These are phyloP conservation scores for Phytophthora sp. DNA, from an alignment of 352 stramenopile genomes.

Conservation along the genomic window DNA sequence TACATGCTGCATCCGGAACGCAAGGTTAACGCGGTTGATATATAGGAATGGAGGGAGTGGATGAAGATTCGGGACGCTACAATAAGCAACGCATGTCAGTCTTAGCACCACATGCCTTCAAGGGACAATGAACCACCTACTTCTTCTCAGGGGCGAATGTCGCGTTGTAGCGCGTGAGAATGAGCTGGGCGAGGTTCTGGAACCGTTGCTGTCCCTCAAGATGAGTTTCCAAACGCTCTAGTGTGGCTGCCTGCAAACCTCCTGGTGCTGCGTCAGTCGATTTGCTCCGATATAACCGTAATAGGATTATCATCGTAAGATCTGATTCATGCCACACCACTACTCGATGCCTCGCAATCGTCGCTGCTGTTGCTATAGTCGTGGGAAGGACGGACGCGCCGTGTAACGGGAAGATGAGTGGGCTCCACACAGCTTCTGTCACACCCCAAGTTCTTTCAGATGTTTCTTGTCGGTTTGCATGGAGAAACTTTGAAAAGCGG, in stretches of 20 bases:
- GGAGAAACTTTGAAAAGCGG: conserved; percentile 47
- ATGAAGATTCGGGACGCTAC: conserved; percentile 31
- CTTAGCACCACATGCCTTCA: neutral
- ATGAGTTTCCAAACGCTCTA: conserved; percentile 38
- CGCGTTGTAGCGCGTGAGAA: conserved; percentile 39
- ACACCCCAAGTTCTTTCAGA: conserved; percentile 16
- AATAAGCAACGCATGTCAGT: conserved; percentile 18
- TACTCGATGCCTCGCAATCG: conserved; percentile 27
- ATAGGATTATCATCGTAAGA: conserved; percentile 53
- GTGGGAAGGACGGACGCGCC: neutral
- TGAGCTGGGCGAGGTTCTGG: conserved; percentile 43
- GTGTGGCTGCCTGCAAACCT: conserved; percentile 12
- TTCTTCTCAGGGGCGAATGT: conserved; percentile 34
- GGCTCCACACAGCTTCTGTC: conserved; percentile 53
- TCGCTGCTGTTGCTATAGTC: neutral
- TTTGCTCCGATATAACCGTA: conserved; percentile 11
- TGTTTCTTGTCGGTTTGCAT: conserved; percentile 13
- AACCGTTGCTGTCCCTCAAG: conserved; percentile 39
- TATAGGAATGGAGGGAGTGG: conserved; percentile 55
- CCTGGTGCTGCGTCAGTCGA: neutral
- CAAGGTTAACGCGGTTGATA: conserved; percentile 60
- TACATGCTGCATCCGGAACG: conserved; percentile 58
- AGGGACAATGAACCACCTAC: conserved; percentile 25
- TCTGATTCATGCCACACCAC: conserved; percentile 63
- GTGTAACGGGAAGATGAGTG: conserved; percentile 39